A percentile compares a stretch with the other conserved stretches of the same genome.
Conservation (phyloP, 2,329 filamentous ascomycete species). For the Penicillium oxalicum region DNA sequence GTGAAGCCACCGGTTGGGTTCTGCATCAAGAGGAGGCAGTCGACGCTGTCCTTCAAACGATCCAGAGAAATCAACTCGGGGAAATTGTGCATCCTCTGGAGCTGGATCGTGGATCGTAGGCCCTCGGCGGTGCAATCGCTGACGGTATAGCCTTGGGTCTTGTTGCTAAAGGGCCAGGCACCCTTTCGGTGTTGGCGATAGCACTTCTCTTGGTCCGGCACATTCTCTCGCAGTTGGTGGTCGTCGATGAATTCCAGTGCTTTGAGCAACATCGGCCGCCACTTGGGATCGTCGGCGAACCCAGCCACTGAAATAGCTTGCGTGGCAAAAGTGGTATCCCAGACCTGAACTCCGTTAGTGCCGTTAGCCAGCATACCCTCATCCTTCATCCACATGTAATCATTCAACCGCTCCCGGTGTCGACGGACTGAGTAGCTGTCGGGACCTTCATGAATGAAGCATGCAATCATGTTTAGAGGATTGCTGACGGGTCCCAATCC, state of each 20-base stretch:
- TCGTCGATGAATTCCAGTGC: constrained; percentile 80
- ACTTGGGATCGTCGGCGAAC: constrained; percentile 68
- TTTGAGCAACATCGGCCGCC: constrained; percentile 74
- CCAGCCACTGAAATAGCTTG: constrained; percentile 76
- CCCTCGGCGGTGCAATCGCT: constrained; percentile 92
- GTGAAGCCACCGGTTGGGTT: constrained; percentile 80
- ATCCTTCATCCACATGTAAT: constrained; percentile 84
- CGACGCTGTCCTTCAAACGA: constrained; percentile 78
- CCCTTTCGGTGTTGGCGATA: constrained; percentile 90
- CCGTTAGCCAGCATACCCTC: constrained; percentile 94
- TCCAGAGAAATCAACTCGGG: constrained; percentile 67
- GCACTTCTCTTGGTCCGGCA: constrained; percentile 66
- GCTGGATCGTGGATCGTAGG: constrained; percentile 74
- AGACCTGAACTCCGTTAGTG: constrained; percentile 95
- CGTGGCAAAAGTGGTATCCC: constrained; percentile 90
- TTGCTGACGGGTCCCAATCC: constrained; percentile 83
- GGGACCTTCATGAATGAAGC: constrained; percentile 78
- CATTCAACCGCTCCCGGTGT: constrained; percentile 74
- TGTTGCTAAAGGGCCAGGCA: constrained; percentile 93
- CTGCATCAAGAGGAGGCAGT: constrained; percentile 87
- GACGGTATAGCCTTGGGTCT: constrained; percentile 87
- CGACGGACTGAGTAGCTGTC: constrained; percentile 64
- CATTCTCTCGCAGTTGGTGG: constrained; percentile 85
- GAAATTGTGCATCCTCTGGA: constrained; percentile 73
- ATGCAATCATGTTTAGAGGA: constrained; percentile 81